phyloP scores from a whole-genome alignment of 129 eudicot genomes.

The Mikania micrantha region DNA sequence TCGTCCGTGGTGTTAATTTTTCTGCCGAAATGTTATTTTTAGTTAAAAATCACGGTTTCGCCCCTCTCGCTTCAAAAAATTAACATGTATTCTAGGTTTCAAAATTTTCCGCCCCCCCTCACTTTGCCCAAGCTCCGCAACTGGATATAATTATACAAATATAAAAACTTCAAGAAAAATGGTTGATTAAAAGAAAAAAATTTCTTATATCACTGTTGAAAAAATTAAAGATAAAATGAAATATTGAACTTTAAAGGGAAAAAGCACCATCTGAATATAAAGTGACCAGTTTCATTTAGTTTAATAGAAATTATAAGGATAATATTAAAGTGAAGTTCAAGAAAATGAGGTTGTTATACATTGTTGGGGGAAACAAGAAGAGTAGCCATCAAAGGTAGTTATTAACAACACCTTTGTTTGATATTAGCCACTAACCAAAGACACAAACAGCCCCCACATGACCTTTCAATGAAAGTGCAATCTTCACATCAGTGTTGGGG shows the following conservation, averaged over 20 bases:
- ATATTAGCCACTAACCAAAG: conserved; percentile 20
- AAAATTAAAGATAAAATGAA: background rate
- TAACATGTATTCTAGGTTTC: too few species aligned
- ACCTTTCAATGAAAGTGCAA: conserved; percentile 18
- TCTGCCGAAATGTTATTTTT: too few species aligned
- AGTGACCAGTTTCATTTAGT: background rate
- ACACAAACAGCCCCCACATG: conserved; percentile 29
- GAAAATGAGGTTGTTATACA: conserved; percentile 10
- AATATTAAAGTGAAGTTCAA: background rate
- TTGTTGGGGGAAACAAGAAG: conserved; percentile 22
- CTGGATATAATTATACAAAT: too few species aligned
- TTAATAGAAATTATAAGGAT: background rate
- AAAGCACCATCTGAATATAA: background rate
- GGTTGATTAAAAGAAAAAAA: too few species aligned
- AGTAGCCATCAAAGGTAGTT: conserved; percentile 18
- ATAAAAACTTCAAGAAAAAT: too few species aligned
- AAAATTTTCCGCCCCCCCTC: too few species aligned
- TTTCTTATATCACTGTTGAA: too few species aligned
- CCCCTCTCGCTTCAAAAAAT: too few species aligned
- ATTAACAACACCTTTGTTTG: conserved; percentile 27
- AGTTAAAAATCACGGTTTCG: too few species aligned
- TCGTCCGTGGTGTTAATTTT: too few species aligned
- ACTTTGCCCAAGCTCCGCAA: too few species aligned
- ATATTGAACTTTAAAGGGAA: background rate
- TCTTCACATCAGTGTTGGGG: conserved; percentile 10